These are phyloP conservation scores for Bacterosira constricta DNA, from an alignment of 108 stramenopile genomes.

Conservation along the genomic window DNA sequence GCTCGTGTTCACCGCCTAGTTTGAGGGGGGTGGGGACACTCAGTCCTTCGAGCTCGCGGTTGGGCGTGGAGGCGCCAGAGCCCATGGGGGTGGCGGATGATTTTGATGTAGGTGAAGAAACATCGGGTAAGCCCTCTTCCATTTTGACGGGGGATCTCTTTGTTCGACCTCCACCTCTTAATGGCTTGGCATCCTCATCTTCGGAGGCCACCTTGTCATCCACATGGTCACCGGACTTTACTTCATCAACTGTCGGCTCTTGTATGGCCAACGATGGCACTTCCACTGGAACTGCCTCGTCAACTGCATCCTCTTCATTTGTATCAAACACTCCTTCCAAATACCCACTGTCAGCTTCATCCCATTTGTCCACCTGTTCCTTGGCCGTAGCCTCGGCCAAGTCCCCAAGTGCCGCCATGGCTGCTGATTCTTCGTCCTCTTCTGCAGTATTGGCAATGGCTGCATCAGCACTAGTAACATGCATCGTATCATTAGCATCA, in stretches of 20 bases:
- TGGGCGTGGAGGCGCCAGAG: no score
- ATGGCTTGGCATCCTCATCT: background rate
- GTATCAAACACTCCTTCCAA: no score
- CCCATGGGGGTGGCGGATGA: no score
- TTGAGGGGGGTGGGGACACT: slow-evolving; percentile 1
- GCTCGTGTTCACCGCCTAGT: slow-evolving; percentile 3
- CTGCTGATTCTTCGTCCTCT: slow-evolving; percentile 1
- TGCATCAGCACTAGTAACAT: background rate
- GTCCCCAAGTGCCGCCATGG: background rate
- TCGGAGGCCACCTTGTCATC: background rate
- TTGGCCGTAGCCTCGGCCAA: slow-evolving; percentile 11
- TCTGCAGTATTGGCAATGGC: background rate
- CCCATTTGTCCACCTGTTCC: background rate
- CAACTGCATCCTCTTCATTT: background rate
- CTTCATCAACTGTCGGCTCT: background rate
- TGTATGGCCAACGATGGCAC: background rate
- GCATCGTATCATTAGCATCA: background rate
- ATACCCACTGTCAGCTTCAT: background rate
- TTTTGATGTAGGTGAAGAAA: no score
- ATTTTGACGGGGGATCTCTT: background rate
- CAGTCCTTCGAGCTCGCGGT: no score
- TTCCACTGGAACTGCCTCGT: background rate
- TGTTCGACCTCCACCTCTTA: background rate
- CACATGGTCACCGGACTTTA: background rate
- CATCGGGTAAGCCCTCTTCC: no score